Conservation (phyloP, 768 basidiomycete species). For the Boletus huronensis region DNA sequence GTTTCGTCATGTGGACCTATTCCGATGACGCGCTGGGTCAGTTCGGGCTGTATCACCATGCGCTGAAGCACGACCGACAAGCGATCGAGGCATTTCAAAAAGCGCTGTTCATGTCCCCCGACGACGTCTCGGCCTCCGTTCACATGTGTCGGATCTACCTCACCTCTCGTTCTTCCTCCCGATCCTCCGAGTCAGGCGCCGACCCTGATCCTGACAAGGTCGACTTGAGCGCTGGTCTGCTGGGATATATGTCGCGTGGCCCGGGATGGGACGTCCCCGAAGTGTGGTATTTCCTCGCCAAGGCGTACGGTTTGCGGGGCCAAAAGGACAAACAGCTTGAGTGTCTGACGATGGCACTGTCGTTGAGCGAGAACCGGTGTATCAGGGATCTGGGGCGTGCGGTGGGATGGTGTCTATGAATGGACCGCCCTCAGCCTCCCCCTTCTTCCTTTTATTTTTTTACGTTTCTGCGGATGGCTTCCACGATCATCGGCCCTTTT, state of each 20-base stretch:
- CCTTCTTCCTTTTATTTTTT: not conserved
- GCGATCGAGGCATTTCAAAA: constrained; percentile 82
- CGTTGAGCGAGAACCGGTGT: constrained; percentile 56
- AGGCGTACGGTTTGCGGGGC: constrained; percentile 72
- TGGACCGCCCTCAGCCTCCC: too few species aligned
- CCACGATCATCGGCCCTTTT: not conserved
- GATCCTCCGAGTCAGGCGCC: constrained; percentile 7
- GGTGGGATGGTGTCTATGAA: constrained; percentile 63
- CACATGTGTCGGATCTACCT: constrained; percentile 79
- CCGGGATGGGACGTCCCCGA: constrained; percentile 90
- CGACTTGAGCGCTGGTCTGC: constrained; percentile 79
- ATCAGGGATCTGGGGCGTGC: constrained; percentile 62
- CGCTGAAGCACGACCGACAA: constrained; percentile 51
- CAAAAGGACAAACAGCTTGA: constrained; percentile 70
- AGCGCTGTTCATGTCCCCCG: constrained; percentile 81
- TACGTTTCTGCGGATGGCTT: not conserved
- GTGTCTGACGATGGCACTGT: constrained; percentile 67
- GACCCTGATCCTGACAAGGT: constrained; percentile 45
- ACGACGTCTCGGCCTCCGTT: constrained; percentile 73
- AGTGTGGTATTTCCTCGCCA: constrained; percentile 91
- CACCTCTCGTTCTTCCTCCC: constrained; percentile 24
- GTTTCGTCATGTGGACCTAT: not conserved
- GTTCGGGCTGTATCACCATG: constrained; percentile 73
- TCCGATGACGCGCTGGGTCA: constrained; percentile 27
- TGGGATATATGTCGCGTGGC: constrained; percentile 73